Percentiles rank a stretch among this genome's conserved stretches.
Evolutionary conservation across 2,329 filamentous ascomycete species (phyloP).

Genomic region (Chrysoporthe austroafricana): DNA sequence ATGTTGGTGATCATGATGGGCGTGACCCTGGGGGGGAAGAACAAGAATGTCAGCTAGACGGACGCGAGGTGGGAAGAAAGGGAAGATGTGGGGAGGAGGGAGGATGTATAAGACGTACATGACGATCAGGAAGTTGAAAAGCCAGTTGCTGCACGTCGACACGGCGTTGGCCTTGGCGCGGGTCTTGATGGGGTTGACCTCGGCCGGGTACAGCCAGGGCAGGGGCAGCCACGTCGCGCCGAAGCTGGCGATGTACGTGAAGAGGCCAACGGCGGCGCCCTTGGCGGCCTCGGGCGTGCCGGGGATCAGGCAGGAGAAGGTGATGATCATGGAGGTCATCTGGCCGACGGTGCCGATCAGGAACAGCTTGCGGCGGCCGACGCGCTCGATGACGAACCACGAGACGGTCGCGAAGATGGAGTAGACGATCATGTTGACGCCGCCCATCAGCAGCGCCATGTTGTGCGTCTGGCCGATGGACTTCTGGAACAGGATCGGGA

Average conservation of each 20-base stretch:
- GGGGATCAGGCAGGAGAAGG: slow-evolving; percentile 41
- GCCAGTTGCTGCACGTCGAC: slow-evolving; percentile 64
- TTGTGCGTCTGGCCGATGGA: slow-evolving; percentile 47
- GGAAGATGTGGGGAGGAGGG: slow-evolving; percentile 43
- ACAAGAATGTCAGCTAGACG: background rate
- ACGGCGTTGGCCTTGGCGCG: slow-evolving; percentile 67
- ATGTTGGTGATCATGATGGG: slow-evolving; percentile 61
- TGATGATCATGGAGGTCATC: slow-evolving; percentile 63
- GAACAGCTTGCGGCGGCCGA: slow-evolving; percentile 65
- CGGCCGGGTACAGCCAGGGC: slow-evolving; percentile 65
- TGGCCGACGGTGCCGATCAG: slow-evolving; percentile 66
- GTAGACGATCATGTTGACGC: slow-evolving; percentile 62
- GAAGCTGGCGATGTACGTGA: slow-evolving; percentile 43
- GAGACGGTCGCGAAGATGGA: slow-evolving; percentile 63
- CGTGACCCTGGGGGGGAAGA: slow-evolving; percentile 53
- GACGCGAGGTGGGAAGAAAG: no score
- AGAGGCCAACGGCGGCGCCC: slow-evolving; percentile 55
- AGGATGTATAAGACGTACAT: slow-evolving; percentile 42
- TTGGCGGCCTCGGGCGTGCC: slow-evolving; percentile 38
- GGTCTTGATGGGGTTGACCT: slow-evolving; percentile 63
- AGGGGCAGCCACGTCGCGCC: slow-evolving; percentile 56
- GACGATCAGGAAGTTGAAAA: slow-evolving; percentile 67
- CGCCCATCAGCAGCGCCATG: slow-evolving; percentile 57
- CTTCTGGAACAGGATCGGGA: slow-evolving; percentile 59
- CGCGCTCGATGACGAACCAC: slow-evolving; percentile 52